Base-by-base conservation (phyloP, 441 rosid species). In the Biscutella auriculata region DNA sequence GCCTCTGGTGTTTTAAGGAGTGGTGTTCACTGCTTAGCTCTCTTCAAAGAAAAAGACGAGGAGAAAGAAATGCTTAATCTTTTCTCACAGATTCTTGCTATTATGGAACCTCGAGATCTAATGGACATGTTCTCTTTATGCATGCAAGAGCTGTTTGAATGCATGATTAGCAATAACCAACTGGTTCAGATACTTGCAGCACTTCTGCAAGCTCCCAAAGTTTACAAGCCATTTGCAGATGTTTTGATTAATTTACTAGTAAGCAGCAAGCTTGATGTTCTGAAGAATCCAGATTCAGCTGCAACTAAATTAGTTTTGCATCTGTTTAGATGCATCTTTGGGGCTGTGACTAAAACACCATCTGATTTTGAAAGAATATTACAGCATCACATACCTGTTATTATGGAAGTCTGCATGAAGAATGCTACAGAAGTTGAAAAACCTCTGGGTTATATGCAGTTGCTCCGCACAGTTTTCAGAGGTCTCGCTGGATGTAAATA, bases 81-180 rank as follows among this genome's bases (percentile, higher is more conserved):
- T 48, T 91, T 88, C 68, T 91, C 98, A 67, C 95, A 84, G 75
- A 88, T 91, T 78, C 79, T 95, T 62, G 83, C 84, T 60, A 88
- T 95, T 57, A 86, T 91, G 99, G 99, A 95, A 76, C 93, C 98
- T 44, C 94, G 97, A 65, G 95, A 95, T 81, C 89, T 91, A 27
- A 86, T 91, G 99, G 98, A 95, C 77, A 88, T 95, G 96, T 95
- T 95, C 73, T 88, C 99, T 3, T 77, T 95, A 78, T 95, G 99
- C 62, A 83, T 95, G 97, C 93, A 95, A 49, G 98, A 82, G 82
- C 97, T 95, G 56, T 95, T 95, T 70, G 95, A 95, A 69, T 83
- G 88, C 95, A 91, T 95, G 98, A 83, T 88, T 69, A 75, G 74
- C 76, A 88, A 84, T 73, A 79, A 76, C 53, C 97, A 91, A 71